Conservation (phyloP, 768 basidiomycete genomes). For the Tylopilus balloui region DNA sequence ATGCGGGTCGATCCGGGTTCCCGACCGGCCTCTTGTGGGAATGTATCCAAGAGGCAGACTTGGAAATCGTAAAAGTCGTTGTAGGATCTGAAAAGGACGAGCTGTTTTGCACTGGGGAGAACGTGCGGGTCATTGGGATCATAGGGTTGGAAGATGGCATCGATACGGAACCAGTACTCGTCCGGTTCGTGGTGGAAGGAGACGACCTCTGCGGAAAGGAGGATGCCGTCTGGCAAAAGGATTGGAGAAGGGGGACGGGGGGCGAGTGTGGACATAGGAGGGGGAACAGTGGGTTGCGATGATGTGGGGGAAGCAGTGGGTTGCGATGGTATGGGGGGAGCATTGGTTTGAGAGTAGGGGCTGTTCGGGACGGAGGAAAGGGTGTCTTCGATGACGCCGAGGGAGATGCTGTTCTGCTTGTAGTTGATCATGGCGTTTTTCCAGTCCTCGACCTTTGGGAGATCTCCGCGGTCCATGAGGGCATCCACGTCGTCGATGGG, state of each 20-base stretch:
- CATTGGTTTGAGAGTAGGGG: slow-evolving; percentile 32
- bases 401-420: slow-evolving; percentile 92
- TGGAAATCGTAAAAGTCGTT: slow-evolving; percentile 99
- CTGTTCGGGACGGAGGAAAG: slow-evolving; percentile 41
- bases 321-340: slow-evolving; percentile 11
- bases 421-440: slow-evolving; percentile 92
- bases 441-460: slow-evolving; percentile 99
- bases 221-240: slow-evolving; percentile 73
- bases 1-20: slow-evolving; percentile 63
- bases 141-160: slow-evolving; percentile 86
- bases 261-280: slow-evolving; percentile 9
- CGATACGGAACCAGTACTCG: slow-evolving; percentile 95
- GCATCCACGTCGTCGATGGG: slow-evolving; percentile 69
- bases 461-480: slow-evolving; percentile 80
- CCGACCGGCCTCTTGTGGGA: slow-evolving; percentile 89
- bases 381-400: slow-evolving; percentile 81
- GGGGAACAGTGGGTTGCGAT: too few species aligned
- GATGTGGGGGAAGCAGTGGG: neutral
- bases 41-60: slow-evolving; percentile 77
- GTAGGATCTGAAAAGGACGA: slow-evolving; percentile 92
- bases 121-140: slow-evolving; percentile 49
- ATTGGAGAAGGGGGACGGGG: slow-evolving; percentile 40
- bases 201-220: slow-evolving; percentile 83
- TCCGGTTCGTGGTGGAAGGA: slow-evolving; percentile 98
- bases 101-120: slow-evolving; percentile 65